These are phyloP conservation scores for Ziziphus jujuba DNA, from an alignment of 306 rosid genomes.

Conservation along the genomic window DNA sequence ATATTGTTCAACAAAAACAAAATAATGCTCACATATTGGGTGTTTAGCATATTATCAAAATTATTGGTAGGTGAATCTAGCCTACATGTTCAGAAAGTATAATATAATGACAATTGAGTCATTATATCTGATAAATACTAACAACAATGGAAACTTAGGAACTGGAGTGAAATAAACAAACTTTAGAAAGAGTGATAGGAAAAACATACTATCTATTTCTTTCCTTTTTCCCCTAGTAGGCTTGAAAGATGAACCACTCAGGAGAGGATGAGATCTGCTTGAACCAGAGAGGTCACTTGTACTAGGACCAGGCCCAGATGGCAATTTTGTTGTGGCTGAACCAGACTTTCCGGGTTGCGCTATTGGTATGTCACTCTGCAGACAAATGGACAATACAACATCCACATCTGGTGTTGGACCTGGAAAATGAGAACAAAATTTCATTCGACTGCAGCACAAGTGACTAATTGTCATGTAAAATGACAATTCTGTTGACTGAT, in stretches of 20 bases:
- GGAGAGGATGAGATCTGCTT: conserved; percentile 72
- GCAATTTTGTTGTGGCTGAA: conserved; percentile 34
- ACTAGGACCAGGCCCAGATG: conserved; percentile 55
- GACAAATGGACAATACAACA: conserved; percentile 77
- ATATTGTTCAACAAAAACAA: not conserved
- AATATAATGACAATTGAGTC: not conserved
- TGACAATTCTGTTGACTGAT: not conserved
- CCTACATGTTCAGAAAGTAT: not conserved
- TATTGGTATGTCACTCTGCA: conserved; percentile 67
- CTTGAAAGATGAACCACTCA: conserved; percentile 57
- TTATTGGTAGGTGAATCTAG: not conserved
- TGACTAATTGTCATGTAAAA: not conserved
- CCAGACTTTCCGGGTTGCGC: conserved; percentile 53
- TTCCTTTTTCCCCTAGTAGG: conserved; percentile 66
- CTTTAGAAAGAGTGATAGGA: conserved; percentile 5
- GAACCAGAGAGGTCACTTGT: conserved; percentile 85
- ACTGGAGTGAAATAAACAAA: not conserved
- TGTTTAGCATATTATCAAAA: not conserved
- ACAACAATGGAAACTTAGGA: not conserved
- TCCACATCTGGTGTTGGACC: conserved; percentile 94
- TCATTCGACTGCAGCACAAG: conserved; percentile 15
- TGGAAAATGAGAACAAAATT: conserved; percentile 40
- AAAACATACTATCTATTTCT: conserved; percentile 67
- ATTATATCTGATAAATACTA: not conserved
- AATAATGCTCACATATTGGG: too few species aligned